Conservation (phyloP, 257 asterid genomes). For the Solanum okadae region DNA sequence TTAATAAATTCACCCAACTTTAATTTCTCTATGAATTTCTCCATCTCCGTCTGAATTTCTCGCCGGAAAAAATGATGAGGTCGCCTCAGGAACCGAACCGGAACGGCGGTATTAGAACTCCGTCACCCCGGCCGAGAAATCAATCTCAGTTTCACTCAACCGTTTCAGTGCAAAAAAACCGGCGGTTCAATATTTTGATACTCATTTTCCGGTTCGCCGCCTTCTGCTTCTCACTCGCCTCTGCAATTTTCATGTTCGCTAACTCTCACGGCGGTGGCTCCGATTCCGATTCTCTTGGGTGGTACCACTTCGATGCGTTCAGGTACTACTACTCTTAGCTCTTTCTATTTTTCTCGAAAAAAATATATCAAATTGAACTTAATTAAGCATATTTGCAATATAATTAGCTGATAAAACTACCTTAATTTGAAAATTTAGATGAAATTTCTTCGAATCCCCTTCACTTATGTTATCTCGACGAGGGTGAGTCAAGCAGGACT, state of each 20-base stretch:
- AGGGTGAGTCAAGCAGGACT: not conserved
- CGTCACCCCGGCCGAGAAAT: constrained; percentile 27
- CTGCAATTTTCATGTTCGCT: constrained; percentile 35
- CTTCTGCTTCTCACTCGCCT: constrained; percentile 38
- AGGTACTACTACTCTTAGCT: not conserved
- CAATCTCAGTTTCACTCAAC: constrained; percentile 39
- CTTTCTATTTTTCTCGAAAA: not conserved
- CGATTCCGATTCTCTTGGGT: constrained; percentile 3
- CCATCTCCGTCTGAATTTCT: not conserved
- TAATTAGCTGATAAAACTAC: not conserved
- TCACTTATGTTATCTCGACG: not conserved
- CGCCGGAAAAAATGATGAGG: constrained; percentile 6
- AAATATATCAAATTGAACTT: not conserved
- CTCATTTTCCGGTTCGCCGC: constrained; percentile 28
- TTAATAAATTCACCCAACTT: not conserved
- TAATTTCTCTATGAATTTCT: not conserved
- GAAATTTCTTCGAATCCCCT: not conserved
- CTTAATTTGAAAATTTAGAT: not conserved
- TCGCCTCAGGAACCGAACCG: constrained; percentile 14
- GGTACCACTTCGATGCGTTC: constrained; percentile 32
- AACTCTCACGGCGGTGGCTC: constrained; percentile 19
- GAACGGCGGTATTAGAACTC: constrained; percentile 28
- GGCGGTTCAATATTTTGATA: constrained; percentile 26
- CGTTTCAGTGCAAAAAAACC: constrained; percentile 30
- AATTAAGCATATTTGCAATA: not conserved